Conservation (phyloP, 257 asterid species). For the Solanum chiquidenum region DNA sequence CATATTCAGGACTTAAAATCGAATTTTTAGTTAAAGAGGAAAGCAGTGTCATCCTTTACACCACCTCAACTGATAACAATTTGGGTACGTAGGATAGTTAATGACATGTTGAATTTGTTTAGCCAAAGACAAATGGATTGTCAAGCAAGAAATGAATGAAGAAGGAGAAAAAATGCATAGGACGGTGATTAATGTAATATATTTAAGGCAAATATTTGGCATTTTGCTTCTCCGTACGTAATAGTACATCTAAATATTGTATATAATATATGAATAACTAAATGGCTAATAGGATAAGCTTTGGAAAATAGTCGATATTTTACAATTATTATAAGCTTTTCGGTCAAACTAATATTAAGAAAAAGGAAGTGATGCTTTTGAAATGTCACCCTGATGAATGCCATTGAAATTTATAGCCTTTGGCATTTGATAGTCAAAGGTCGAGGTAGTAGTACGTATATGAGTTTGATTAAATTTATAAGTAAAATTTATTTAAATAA, state of each 20-base stretch:
- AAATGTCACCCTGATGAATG: not conserved
- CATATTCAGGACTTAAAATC: too few species aligned
- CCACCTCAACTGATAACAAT: not conserved
- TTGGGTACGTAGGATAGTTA: not conserved
- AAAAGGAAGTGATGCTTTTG: not conserved
- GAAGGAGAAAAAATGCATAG: not conserved
- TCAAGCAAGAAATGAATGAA: not conserved
- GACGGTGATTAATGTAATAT: not conserved
- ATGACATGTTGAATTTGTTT: not conserved
- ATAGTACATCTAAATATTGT: not conserved
- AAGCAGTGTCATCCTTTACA: not conserved
- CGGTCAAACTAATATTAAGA: not conserved
- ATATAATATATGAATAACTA: not conserved
- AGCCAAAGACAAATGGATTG: not conserved
- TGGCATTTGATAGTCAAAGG: not conserved
- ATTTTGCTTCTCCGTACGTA: not conserved
- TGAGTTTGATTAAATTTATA: too few species aligned
- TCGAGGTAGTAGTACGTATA: too few species aligned
- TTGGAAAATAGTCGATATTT: not conserved
- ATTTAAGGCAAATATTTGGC: not conserved
- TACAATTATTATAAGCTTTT: not conserved
- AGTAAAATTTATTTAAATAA: too few species aligned
- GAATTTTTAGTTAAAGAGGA: too few species aligned
- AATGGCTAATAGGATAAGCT: not conserved
- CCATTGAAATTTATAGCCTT: not conserved